A percentile compares a stretch with the other conserved stretches of the same genome.
Evolutionary conservation across 148 eudicot genomes (phyloP).

Genomic region (Pharnaceum exiguum): DNA sequence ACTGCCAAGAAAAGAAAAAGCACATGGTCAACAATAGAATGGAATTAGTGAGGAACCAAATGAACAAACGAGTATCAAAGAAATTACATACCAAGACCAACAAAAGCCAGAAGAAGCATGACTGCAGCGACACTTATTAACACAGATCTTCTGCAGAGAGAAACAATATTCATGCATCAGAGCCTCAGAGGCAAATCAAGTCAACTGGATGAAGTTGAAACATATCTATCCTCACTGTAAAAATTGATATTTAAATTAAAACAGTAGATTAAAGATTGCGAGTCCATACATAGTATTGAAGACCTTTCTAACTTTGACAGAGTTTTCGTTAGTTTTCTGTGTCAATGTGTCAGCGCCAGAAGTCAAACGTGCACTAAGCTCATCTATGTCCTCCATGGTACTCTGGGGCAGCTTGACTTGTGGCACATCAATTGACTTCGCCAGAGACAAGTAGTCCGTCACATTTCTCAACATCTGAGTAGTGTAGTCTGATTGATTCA

Average conservation of each 20-base stretch:
- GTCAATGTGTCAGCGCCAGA: conserved; percentile 56
- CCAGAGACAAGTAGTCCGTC: conserved; percentile 66
- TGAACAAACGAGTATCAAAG: background rate
- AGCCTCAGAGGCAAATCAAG: background rate
- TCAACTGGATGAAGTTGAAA: conserved; percentile 1
- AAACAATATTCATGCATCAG: background rate
- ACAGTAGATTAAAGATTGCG: background rate
- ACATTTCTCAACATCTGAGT: conserved; percentile 77
- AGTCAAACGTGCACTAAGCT: conserved; percentile 28
- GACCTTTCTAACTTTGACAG: conserved; percentile 56
- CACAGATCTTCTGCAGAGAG: conserved; percentile 52
- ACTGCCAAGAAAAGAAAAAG: conserved; percentile 40
- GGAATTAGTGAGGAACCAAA: background rate
- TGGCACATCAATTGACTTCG: conserved; percentile 44
- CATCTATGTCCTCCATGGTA: conserved; percentile 30
- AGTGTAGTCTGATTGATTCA: conserved; percentile 86
- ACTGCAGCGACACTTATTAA: conserved; percentile 64
- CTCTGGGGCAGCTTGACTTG: conserved; percentile 31
- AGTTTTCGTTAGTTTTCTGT: conserved; percentile 64
- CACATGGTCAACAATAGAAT: background rate
- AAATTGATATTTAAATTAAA: background rate
- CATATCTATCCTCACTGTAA: too few relatives aligned
- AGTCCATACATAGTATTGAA: conserved; percentile 66
- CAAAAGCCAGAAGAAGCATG: conserved; percentile 66
- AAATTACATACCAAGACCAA: conserved; percentile 69